Evolutionary conservation across 495 filamentous ascomycete species (phyloP).

Genomic region (Stereocaulon alpinum): DNA sequence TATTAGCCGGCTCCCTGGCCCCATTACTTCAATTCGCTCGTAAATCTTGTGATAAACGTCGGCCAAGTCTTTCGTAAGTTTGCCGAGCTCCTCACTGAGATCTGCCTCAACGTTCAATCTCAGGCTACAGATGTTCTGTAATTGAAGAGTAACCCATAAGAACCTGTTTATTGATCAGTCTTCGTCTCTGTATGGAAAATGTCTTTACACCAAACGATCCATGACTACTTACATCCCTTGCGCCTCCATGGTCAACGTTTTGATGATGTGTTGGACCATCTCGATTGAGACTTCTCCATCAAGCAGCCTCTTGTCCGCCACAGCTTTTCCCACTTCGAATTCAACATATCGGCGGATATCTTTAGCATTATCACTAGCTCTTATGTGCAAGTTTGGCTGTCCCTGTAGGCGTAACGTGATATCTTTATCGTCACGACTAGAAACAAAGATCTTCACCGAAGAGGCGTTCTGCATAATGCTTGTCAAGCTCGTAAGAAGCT

Average conservation of each 20-base stretch:
- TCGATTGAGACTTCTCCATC: not conserved
- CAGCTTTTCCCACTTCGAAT: not conserved
- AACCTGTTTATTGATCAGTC: too few species aligned
- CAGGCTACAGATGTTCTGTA: not conserved
- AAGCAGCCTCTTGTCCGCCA: not conserved
- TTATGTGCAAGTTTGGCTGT: not conserved
- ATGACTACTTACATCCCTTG: not conserved
- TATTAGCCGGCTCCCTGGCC: not conserved
- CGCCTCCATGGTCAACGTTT: not conserved
- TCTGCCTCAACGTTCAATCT: conserved; percentile 2
- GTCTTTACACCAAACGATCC: too few species aligned
- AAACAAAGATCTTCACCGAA: not conserved
- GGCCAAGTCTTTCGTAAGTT: not conserved
- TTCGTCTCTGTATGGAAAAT: too few species aligned
- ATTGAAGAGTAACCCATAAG: not conserved
- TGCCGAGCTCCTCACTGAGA: not conserved
- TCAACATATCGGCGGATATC: not conserved
- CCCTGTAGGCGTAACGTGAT: not conserved
- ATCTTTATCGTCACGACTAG: not conserved
- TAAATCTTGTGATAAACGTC: not conserved
- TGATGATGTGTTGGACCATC: not conserved
- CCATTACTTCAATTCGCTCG: not conserved
- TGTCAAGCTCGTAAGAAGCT: not conserved
- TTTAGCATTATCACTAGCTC: not conserved
- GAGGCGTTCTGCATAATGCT: too few species aligned